phyloP scores from a whole-genome alignment of 371 early-diverging fungal species.

The Actinomortierella ambigua region DNA sequence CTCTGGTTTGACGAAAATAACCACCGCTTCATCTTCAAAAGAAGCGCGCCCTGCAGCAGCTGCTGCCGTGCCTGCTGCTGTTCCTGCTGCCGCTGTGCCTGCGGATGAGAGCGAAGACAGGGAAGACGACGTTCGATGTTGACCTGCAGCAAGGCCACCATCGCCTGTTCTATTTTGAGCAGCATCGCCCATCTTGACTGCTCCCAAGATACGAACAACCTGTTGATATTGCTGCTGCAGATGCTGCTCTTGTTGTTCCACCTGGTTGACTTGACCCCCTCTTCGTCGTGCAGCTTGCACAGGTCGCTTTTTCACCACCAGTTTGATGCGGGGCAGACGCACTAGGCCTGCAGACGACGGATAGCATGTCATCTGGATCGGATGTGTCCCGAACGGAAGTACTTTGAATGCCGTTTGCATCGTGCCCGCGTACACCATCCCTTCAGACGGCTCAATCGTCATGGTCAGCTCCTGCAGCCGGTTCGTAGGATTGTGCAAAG shows the following conservation, averaged over 20 bases:
- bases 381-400: constrained; percentile 51
- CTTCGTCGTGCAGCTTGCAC: constrained; percentile 4
- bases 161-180: too few species aligned
- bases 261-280: constrained; percentile 7
- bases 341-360: constrained; percentile 59
- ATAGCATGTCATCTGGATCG: constrained; percentile 43
- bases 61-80: constrained; percentile 4
- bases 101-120: too few species aligned
- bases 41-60: constrained; percentile 19
- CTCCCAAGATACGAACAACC: too few species aligned
- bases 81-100: constrained; percentile 5
- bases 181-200: too few species aligned
- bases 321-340: constrained; percentile 57
- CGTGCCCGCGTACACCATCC: constrained; percentile 74
- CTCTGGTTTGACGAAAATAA: constrained; percentile 45
- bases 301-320: constrained; percentile 40
- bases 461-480: constrained; percentile 59
- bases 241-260: constrained; percentile 8
- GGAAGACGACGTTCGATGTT: too few species aligned
- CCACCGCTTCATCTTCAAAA: constrained; percentile 36
- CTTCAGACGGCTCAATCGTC: constrained; percentile 70
- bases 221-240: constrained; percentile 1
- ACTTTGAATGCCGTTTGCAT: constrained; percentile 64
- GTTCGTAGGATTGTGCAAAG: constrained; percentile 66
- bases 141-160: too few species aligned